Conservation (phyloP, 148 eudicot genomes). For the Simmondsia chinensis region DNA sequence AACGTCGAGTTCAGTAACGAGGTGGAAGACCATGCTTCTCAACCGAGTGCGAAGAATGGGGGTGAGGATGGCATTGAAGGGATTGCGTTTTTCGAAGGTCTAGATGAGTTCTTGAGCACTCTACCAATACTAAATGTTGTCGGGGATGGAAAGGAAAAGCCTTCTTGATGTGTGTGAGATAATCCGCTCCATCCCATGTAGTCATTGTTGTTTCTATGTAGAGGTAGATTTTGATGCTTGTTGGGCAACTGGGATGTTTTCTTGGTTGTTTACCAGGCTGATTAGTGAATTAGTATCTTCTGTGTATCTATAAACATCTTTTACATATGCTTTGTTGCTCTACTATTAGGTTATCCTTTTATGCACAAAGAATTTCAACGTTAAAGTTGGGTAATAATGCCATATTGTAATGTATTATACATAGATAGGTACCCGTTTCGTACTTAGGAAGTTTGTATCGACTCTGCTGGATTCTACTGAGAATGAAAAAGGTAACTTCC, state of each 20-base stretch:
- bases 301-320: slow-evolving; percentile 27
- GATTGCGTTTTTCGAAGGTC: slow-evolving; percentile 36
- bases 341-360: slow-evolving; percentile 19
- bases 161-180: slow-evolving; percentile 19
- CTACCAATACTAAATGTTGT: slow-evolving; percentile 46
- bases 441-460: too few species aligned
- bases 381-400: too few species aligned
- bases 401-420: too few species aligned
- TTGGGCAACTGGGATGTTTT: slow-evolving; percentile 13
- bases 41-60: slow-evolving; percentile 22
- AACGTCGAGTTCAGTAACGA: slow-evolving; percentile 57
- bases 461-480: too few species aligned
- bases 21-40: slow-evolving; percentile 45
- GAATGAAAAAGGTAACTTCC: too few species aligned
- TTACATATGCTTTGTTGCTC: slow-evolving; percentile 14
- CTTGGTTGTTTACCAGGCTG: slow-evolving; percentile 21
- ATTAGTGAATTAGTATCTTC: slow-evolving; percentile 19
- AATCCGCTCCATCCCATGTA: slow-evolving; percentile 6
- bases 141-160: slow-evolving; percentile 46
- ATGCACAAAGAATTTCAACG: slow-evolving; percentile 12
- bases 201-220: slow-evolving; percentile 15
- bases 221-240: slow-evolving; percentile 23
- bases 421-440: too few species aligned
- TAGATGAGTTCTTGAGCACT: slow-evolving; percentile 34
- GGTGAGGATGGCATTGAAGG: slow-evolving; percentile 36